Base-by-base conservation (phyloP, 2,329 filamentous ascomycete species). In the Fusarium azukiicola region DNA sequence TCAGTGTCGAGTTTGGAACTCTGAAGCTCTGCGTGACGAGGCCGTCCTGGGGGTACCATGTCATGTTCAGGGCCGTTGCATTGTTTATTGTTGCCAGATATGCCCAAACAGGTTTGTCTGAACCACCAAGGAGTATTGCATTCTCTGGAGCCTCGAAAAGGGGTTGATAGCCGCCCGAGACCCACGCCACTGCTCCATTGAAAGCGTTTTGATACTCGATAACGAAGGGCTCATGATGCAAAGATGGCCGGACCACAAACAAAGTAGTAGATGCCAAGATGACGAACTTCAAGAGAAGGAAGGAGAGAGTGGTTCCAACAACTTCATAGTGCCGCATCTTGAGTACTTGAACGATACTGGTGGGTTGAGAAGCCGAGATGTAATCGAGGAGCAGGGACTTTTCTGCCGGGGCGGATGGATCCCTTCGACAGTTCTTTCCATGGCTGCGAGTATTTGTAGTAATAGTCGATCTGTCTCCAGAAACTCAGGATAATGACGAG, bases 381-480 rank as follows among this genome's bases (percentile, higher is more conserved):
- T 69, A 69, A 21, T 69, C 67, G 40, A 69, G 67, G 10, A 69
- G 67, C 9, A 69, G 50, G 21, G 67, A 69, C 23, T 40, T 40
- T 2, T 61, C 42, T 6, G 50, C 21, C 36, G 52, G n/a, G 16
- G 52, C 42, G 21, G 67, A 52, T 11, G 21, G 67, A 52, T 11
- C 67, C 67, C 10, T 50, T 38, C 40, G 27, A 32, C 23, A 69
- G 14, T 21, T 69, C 52, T 21, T 32, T 38, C 67, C 67, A 69
- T 21, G 67, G 67, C n/a, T 69, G 67, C 19, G 36, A 23, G 9
- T 50, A 10, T 21, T 69, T 69, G 40, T 46, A 47, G 49, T 47
- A 61, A 16, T 69, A 69, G 27, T 69, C 67, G 67, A 69, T 23
- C 50, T 38, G 67, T 36, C 67, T 69, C 52, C 47, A 50, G 50